Evolutionary conservation across 805 yeast species (phyloP), one percentile per base, ranked within the genome.

Genomic region (Yarrowia yakushimensis): DNA sequence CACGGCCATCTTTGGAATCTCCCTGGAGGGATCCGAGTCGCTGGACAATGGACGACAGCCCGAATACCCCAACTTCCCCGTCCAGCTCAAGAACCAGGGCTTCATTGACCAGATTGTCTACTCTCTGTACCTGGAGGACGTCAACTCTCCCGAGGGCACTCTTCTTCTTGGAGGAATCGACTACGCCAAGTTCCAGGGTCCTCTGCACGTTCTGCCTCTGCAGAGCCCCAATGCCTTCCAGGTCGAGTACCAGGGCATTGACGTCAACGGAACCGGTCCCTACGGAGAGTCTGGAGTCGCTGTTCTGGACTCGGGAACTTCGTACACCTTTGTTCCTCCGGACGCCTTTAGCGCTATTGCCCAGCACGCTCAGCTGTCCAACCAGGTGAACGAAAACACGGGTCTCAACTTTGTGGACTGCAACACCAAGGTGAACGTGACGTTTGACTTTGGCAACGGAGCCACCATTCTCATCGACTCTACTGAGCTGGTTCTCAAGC

Each of bases 251-350:
- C 23, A 41, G 20, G 59, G 65, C 2, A 41, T 67, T 11, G 66
- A 64, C 34, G 42, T 67, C 31, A 37, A 39, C 13, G 28, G 66
- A 20, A 36, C 30, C 3, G 41, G 55, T 0, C 41, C 55, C 5
- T 48, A 15, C 8, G 55, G 41, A 11, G 39, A 31, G 63, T 63
- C 27, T 13, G 28, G 30, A 0, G 30, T 41, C 3, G 50, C 62
- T 5, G 70, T 82, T 28, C 71, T 85, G 37, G 89, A 85, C 69
- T 79, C 86, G 0, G 86, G 88, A 17, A 78, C 87, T 4, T 77
- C 85, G 4, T 70, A 78, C 33, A 71, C 82, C 8, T 81, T 80
- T 66, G 71, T 84, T 30, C 86, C 87, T 4, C 11, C 28, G 17
- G 37, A 39, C 6, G 22, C 23, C 22, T 30, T 8, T 10, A 30